Base-by-base conservation (phyloP, 495 filamentous ascomycete species). In the Letharia lupina region DNA sequence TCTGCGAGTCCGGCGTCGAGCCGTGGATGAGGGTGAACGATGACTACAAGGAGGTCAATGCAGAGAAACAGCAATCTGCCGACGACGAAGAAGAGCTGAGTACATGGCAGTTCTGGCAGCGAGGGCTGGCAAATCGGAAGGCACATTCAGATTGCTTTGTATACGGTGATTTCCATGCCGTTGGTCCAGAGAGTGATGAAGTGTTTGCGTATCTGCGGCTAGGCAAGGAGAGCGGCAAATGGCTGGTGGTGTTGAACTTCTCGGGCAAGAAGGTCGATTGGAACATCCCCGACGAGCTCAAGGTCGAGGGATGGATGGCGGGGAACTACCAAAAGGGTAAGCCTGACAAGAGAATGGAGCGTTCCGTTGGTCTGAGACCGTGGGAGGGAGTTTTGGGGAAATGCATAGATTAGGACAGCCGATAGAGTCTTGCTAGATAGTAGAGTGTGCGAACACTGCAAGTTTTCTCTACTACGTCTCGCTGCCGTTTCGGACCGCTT, bases 11-110 rank as follows among this genome's bases (percentile, higher is more conserved):
- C 45, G 66, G 65, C 4, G 76, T 71, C 0, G 70, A 78, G 71
- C 80, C 82, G 0, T 88, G 85, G 85, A 87, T 86, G 83, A 73
- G 82, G 3, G 77, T 82, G 35, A 77, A 86, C 67, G 83, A 86
- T 57, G 73, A 77, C 28, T 85, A 84, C 62, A 67, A 67, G 5
- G 73, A 75, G 12, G 69, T 85, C 61, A 87, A 87, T 62, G 82
- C 79, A 12, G 75, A 75, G 50, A 70, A 71, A 11, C 83, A 87
- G 71, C 65, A 66, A 45, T 61, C 69, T 0, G 50, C 44, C 8
- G 37, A 63, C 15, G 42, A 23, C 41, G 39, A 64, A 12, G 69
- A 71, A 2, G 69, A 74, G 11, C 66, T 78, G 47, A 75, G 72
- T 37, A 74, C 80, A 0, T 73, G 72, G 65, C 77, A 76, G 35